A percentile compares a stretch with the other conserved stretches of the same genome.
Evolutionary conservation across 2,329 filamentous ascomycete species (phyloP).

Genomic region (Pseudomassariella vexata): DNA sequence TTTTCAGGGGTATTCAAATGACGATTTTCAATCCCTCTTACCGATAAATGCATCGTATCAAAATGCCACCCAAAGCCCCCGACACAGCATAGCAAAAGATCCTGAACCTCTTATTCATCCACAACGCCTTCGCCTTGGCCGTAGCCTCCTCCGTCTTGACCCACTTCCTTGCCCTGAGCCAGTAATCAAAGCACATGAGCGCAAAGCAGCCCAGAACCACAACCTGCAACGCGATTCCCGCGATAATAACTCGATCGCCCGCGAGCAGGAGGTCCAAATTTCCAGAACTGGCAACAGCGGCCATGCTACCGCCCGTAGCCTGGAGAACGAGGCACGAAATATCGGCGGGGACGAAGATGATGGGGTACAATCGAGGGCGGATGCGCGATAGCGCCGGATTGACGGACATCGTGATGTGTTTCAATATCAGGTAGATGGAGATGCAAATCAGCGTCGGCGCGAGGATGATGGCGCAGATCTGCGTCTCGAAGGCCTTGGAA

Average conservation of each 20-base stretch:
- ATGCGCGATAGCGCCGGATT: slow-evolving; percentile 45
- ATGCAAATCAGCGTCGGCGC: slow-evolving; percentile 57
- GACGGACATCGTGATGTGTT: slow-evolving; percentile 48
- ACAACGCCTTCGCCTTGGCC: slow-evolving; percentile 28
- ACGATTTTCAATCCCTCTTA: slow-evolving; percentile 23
- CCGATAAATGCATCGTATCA: slow-evolving; percentile 51
- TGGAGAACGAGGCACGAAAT: slow-evolving; percentile 53
- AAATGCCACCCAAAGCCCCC: slow-evolving; percentile 37
- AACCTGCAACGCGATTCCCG: slow-evolving; percentile 48
- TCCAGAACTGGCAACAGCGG: slow-evolving; percentile 38
- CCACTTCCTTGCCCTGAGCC: slow-evolving; percentile 32
- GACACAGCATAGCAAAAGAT: slow-evolving; percentile 37
- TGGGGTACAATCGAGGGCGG: slow-evolving; percentile 45
- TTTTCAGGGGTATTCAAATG: not conserved
- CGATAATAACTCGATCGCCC: slow-evolving; percentile 48
- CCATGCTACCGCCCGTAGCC: slow-evolving; percentile 51
- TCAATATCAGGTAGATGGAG: slow-evolving; percentile 58
- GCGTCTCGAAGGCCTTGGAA: slow-evolving; percentile 46
- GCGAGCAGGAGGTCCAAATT: slow-evolving; percentile 32
- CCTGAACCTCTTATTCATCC: slow-evolving; percentile 36
- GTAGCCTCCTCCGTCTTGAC: slow-evolving; percentile 24
- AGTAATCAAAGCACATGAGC: slow-evolving; percentile 37
- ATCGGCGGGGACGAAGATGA: slow-evolving; percentile 55
- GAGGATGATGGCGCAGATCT: slow-evolving; percentile 55
- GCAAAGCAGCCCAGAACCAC: slow-evolving; percentile 43